Evolutionary conservation across 2,329 filamentous ascomycete species (phyloP).

Genomic region (Ustulina deusta): DNA sequence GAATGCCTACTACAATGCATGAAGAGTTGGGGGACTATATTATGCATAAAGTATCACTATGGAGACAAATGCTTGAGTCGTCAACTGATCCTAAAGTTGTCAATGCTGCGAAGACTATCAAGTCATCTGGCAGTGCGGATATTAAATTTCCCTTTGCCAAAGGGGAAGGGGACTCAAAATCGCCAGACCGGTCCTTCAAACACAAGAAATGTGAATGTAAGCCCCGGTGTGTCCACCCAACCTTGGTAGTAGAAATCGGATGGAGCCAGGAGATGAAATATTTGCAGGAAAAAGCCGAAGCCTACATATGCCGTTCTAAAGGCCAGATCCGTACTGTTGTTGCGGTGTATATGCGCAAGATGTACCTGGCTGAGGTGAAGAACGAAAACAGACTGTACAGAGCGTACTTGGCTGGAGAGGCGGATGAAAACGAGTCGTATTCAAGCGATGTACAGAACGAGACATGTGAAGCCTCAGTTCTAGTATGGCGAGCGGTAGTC

Average conservation of each 20-base stretch:
- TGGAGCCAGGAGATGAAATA: conserved; percentile 3
- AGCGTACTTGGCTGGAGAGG: background rate
- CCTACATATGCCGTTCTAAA: conserved; percentile 2
- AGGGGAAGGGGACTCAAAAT: conserved; percentile 9
- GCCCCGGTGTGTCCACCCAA: background rate
- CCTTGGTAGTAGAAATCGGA: background rate
- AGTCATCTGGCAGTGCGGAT: background rate
- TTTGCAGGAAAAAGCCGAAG: conserved; percentile 3
- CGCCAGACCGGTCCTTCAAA: conserved; percentile 1
- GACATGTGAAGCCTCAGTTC: conserved; percentile 10
- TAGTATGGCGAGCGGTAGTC: conserved; percentile 10
- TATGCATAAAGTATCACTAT: background rate
- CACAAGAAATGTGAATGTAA: background rate
- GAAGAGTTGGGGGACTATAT: conserved; percentile 19
- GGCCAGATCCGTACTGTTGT: conserved; percentile 10
- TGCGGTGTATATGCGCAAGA: background rate
- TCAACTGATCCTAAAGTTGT: conserved; percentile 6
- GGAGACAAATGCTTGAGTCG: conserved; percentile 3
- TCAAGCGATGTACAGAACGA: conserved; percentile 1
- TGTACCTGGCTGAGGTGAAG: conserved; percentile 1
- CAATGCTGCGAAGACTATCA: conserved; percentile 4
- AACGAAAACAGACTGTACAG: background rate
- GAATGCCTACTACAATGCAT: conserved; percentile 25
- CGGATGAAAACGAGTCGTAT: background rate
- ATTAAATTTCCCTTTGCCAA: conserved; percentile 9